Base-by-base conservation (phyloP, 2,329 filamentous ascomycete genomes). In the Ophiobolus disseminans region DNA sequence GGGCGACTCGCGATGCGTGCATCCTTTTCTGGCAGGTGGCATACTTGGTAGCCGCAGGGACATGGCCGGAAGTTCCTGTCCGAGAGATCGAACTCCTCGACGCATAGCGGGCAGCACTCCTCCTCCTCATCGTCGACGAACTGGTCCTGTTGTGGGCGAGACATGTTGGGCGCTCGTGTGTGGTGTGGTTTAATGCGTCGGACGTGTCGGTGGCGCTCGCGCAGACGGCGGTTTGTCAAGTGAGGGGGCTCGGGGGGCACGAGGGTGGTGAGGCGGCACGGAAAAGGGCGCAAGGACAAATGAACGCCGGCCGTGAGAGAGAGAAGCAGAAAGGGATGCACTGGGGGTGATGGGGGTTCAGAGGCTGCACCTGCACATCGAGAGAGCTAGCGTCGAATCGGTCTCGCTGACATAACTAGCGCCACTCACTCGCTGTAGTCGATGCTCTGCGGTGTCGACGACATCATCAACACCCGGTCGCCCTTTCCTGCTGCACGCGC, bases 81-180 rank as follows among this genome's bases (percentile, higher is more conserved):
- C 32, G 91, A 95, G 40, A 99, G 86, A 76, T 99, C 95, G 71
- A 99, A 95, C 79, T 99, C 95, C 78, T 99, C 94, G 70, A 99
- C 96, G 73, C 94, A 99, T 57, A 99, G 88, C 62, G 94, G 94
- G 75, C 94, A 99, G 66, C 73, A 75, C 67, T 81, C 78, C 47
- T 77, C 75, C 58, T 75, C 73, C 57, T 80, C 78, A 53, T 80
- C 78, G 64, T 80, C 78, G 73, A 81, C 79, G 70, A 80, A 80
- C 73, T 80, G 77, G 63, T 80, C 78, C 61, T 79, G 76, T 57
- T 73, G 70, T 58, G 74, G 70, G 59, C 77, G 75, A 48, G 78
- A 79, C 78, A 80, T 81, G 62, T 62, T 43, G 45, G 44, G 40
- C 50, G 48, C 49, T 39, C 30, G 23, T 31, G 28, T 45, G 52